phyloP scores from a whole-genome alignment of 2,329 filamentous ascomycete genomes.

The Diplodia sapinea region DNA sequence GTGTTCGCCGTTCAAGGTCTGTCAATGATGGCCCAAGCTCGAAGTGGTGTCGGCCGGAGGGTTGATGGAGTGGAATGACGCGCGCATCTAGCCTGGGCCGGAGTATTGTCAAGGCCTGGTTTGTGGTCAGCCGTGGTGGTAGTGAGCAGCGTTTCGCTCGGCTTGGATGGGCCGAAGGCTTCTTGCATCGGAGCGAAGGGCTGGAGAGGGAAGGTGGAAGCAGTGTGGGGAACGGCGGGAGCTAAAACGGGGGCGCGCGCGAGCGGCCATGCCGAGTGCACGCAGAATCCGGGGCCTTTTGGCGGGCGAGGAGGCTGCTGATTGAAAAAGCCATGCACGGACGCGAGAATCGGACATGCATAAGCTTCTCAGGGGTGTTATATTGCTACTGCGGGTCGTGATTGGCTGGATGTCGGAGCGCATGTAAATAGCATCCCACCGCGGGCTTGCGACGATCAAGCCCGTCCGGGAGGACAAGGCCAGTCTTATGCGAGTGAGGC shows the following conservation, averaged over 20 bases:
- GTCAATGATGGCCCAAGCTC: not conserved
- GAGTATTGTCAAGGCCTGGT: too few relatives aligned
- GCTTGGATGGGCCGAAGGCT: not conserved
- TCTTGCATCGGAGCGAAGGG: conserved; percentile 14
- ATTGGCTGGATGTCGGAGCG: conserved; percentile 23
- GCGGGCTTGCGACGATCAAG: not conserved
- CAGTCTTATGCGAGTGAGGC: conserved; percentile 1
- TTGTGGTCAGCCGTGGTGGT: conserved; percentile 23
- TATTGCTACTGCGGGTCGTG: not conserved
- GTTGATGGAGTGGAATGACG: not conserved
- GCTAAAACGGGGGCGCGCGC: not conserved
- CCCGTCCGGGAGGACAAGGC: not conserved
- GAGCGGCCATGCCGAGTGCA: not conserved
- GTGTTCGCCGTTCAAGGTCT: conserved; percentile 4
- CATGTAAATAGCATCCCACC: not conserved
- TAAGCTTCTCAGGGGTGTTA: not conserved
- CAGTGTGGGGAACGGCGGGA: conserved; percentile 6
- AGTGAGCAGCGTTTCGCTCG: conserved; percentile 1
- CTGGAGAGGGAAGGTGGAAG: conserved; percentile 24
- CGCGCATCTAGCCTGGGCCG: not conserved
- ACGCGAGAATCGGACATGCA: not conserved
- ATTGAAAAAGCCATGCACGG: not conserved
- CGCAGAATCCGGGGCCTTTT: not conserved
- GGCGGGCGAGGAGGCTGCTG: conserved; percentile 8
- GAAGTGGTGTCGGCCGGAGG: not conserved